Percentiles rank a stretch among this genome's conserved stretches.
Conservation (phyloP, 495 filamentous ascomycete species). For the Penicillium bialowiezense region DNA sequence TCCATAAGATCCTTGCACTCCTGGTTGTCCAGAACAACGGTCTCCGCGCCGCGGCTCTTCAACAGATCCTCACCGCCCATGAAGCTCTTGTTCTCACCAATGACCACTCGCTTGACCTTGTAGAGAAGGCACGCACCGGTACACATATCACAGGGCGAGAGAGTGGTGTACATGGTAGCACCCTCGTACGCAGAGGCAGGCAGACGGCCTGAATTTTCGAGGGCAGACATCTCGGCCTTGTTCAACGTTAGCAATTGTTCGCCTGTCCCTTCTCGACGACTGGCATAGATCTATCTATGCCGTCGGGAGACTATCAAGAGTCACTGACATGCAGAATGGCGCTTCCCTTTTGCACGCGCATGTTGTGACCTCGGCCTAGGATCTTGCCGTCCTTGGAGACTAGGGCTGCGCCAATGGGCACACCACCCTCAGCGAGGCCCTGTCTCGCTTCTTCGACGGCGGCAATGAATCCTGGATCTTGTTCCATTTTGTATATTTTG, state of each 20-base stretch:
- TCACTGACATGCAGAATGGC: slow-evolving; percentile 69
- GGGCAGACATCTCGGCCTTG: slow-evolving; percentile 76
- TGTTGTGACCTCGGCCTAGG: slow-evolving; percentile 78
- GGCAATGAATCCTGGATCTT: slow-evolving; percentile 48
- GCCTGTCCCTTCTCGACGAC: neutral
- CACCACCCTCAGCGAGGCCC: slow-evolving; percentile 69
- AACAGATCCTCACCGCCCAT: slow-evolving; percentile 75
- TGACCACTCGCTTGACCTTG: slow-evolving; percentile 74
- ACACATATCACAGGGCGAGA: slow-evolving; percentile 90
- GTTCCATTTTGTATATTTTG: slow-evolving; percentile 38
- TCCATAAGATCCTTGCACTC: slow-evolving; percentile 75
- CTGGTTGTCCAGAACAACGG: slow-evolving; percentile 65
- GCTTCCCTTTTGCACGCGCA: slow-evolving; percentile 74
- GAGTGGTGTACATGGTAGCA: slow-evolving; percentile 81
- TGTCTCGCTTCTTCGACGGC: slow-evolving; percentile 77
- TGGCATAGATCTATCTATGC: neutral
- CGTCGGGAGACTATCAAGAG: neutral
- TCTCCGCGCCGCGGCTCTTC: slow-evolving; percentile 67
- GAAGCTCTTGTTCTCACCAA: slow-evolving; percentile 82
- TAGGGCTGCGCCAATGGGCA: slow-evolving; percentile 79
- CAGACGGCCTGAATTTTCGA: slow-evolving; percentile 76
- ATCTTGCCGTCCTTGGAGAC: slow-evolving; percentile 68
- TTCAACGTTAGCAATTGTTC: neutral
- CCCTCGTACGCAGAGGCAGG: slow-evolving; percentile 68
- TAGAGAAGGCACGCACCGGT: slow-evolving; percentile 80